These are phyloP conservation scores for Hordeum marinum DNA, from an alignment of 176 grass and related monocot species.

Conservation along the genomic window DNA sequence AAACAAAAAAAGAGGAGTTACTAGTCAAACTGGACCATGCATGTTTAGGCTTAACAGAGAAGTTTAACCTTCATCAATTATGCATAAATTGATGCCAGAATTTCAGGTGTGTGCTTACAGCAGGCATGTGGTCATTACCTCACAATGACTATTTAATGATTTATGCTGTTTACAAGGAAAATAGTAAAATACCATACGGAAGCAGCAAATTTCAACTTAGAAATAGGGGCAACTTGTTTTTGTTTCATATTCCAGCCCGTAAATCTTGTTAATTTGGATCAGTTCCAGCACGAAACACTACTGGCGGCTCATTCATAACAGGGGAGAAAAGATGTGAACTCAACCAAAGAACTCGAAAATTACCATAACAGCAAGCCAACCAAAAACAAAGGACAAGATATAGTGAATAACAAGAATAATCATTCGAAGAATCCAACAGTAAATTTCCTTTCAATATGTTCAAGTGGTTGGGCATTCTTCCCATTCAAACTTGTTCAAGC, in stretches of 20 bases:
- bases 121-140: not conserved
- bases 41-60: not conserved
- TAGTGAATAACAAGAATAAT: slow-evolving; percentile 1
- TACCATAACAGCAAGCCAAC: slow-evolving; percentile 9
- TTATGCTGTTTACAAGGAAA: not conserved
- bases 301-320: not conserved
- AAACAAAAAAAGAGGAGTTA: not conserved
- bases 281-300: not conserved
- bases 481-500: slow-evolving; percentile 25
- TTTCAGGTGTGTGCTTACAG: not conserved
- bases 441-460: slow-evolving; percentile 20
- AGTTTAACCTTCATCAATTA: not conserved
- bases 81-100: not conserved
- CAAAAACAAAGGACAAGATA: not conserved
- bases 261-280: slow-evolving; percentile 14
- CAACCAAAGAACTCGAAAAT: not conserved
- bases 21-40: not conserved
- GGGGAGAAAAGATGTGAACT: not conserved
- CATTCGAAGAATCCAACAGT: slow-evolving; percentile 7
- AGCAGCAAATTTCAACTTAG: not conserved
- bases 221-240: not conserved
- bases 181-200: not conserved
- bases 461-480: slow-evolving; percentile 17
- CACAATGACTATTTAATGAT: not conserved
- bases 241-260: not conserved